Conservation (phyloP, 129 eudicot genomes). For the Pulicaria dysenterica region DNA sequence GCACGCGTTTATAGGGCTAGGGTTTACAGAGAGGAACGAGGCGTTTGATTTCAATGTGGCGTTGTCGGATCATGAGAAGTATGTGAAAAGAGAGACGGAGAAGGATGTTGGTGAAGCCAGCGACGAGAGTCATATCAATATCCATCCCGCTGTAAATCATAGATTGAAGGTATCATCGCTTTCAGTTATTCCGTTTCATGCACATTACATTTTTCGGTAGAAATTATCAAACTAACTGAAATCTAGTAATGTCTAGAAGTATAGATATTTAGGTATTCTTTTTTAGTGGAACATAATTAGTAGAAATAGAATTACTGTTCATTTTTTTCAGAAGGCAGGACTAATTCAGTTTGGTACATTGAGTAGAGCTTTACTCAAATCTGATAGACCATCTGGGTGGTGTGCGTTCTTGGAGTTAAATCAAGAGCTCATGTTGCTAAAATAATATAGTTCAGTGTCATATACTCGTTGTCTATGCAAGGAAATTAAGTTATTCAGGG, state of each 20-base stretch:
- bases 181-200: background rate
- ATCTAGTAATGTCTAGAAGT: background rate
- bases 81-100: conserved; percentile 74
- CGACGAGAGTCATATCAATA: conserved; percentile 63
- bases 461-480: background rate
- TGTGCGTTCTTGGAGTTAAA: background rate
- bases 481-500: background rate
- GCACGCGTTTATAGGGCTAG: conserved; percentile 88
- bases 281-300: background rate
- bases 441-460: background rate
- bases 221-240: background rate
- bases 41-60: conserved; percentile 99
- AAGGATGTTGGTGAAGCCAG: conserved; percentile 58
- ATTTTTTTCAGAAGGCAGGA: background rate
- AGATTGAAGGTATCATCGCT: conserved; percentile 70
- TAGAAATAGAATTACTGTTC: background rate
- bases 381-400: background rate
- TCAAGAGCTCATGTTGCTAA: background rate
- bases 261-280: background rate
- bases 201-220: background rate
- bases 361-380: background rate
- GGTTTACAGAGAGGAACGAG: conserved; percentile 93
- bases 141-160: conserved; percentile 99
- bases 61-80: conserved; percentile 95
- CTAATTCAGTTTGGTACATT: background rate